Percentiles rank a stretch among this genome's conserved stretches.
Conservation (phyloP, 371 early-diverging fungal species). For the Mucor plumbeus region DNA sequence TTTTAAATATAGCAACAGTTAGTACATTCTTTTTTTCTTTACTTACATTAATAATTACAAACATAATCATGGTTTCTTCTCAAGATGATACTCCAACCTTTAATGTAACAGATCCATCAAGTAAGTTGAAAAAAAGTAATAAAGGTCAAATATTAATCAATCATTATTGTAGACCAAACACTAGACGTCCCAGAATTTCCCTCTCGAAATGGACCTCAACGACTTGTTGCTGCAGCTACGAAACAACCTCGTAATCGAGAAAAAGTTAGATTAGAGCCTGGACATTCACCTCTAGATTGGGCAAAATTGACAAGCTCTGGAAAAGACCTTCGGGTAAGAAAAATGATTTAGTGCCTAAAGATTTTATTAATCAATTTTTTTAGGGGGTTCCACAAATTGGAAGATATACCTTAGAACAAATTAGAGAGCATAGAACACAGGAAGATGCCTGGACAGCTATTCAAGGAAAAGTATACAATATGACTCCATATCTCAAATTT, state of each 20-base stretch:
- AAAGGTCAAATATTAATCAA: too few species aligned
- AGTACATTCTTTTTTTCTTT: neutral
- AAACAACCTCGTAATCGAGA: constrained; percentile 61
- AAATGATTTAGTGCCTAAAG: neutral
- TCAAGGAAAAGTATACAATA: constrained; percentile 93
- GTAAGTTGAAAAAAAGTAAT: neutral
- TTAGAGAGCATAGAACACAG: constrained; percentile 76
- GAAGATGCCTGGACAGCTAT: constrained; percentile 96
- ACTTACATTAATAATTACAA: neutral
- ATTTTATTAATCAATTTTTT: neutral
- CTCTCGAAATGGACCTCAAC: constrained; percentile 54
- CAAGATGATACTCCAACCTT: neutral
- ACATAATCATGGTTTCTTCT: neutral
- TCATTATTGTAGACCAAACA: constrained; percentile 30
- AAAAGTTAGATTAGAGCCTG: constrained; percentile 87
- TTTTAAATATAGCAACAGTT: neutral
- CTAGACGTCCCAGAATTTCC: constrained; percentile 54
- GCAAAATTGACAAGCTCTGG: constrained; percentile 81
- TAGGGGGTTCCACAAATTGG: constrained; percentile 64
- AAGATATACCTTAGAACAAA: constrained; percentile 76
- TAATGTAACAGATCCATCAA: constrained; percentile 15
- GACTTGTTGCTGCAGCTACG: constrained; percentile 52
- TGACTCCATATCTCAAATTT: constrained; percentile 91
- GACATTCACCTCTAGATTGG: constrained; percentile 95
- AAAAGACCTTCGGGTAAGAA: constrained; percentile 71